These are phyloP conservation scores for Colletotrichum sp. DNA, from an alignment of 2,329 filamentous ascomycete species.

Conservation along the genomic window DNA sequence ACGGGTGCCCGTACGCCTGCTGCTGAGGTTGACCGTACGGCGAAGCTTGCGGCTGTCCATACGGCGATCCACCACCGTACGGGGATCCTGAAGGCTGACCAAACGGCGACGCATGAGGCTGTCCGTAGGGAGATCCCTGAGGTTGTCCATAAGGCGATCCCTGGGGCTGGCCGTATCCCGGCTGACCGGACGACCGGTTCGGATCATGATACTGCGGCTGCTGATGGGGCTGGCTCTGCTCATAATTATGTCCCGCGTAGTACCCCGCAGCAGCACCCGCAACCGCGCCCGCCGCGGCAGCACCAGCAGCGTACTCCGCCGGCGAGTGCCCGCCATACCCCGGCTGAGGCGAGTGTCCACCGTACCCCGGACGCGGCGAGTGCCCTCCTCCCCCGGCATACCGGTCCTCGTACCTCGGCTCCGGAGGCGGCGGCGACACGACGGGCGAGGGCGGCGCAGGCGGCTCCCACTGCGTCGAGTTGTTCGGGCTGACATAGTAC, in stretches of 20 bases:
- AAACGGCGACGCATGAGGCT: not conserved
- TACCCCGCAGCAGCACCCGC: conserved; percentile 10
- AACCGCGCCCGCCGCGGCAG: conserved; percentile 10
- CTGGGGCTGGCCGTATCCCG: not conserved
- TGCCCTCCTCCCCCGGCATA: not conserved
- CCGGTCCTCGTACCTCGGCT: conserved; percentile 18
- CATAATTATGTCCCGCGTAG: conserved; percentile 4
- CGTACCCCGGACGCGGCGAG: conserved; percentile 19
- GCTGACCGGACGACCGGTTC: not conserved
- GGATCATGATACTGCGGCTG: not conserved
- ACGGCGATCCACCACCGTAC: not conserved
- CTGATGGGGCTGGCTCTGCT: not conserved
- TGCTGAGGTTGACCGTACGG: not conserved
- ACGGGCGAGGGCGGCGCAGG: conserved; percentile 24
- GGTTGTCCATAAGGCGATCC: not conserved
- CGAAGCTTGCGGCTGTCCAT: not conserved
- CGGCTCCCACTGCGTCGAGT: conserved; percentile 61
- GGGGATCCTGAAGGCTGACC: not conserved
- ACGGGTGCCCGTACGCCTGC: not conserved
- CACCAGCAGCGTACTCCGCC: conserved; percentile 17
- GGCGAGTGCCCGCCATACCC: conserved; percentile 20
- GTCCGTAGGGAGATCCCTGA: not conserved
- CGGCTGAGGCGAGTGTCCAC: conserved; percentile 10
- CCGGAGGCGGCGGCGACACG: conserved; percentile 1
- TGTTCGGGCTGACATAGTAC: conserved; percentile 63